Base-by-base conservation (phyloP, 2,329 filamentous ascomycete species). In the Trichoderma sp. region DNA sequence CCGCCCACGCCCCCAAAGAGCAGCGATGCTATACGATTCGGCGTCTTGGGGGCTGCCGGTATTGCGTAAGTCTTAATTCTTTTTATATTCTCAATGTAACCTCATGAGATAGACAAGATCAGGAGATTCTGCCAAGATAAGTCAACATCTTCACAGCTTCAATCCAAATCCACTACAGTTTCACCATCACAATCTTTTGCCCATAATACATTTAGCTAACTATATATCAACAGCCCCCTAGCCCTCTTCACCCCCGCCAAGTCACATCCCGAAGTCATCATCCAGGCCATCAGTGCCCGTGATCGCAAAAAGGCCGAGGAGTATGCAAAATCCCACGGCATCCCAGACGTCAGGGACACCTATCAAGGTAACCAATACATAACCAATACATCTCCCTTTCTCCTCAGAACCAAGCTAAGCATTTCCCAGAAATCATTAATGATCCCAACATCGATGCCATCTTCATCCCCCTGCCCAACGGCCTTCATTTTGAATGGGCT, bases 201-300 rank as follows among this genome's bases (percentile, higher is more conserved):
- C 29, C 4, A 29, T 15, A 57, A 34, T 19, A 8, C 19, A 25
- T 35, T 22, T 59, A n/a, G 32, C 34, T 56, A 10, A 70, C 54
- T 7, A 57, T 5, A 54, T 5, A 9, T 3, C 10, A 5, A 10
- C 68, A 82, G 79, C 9, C 80, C 81, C 0, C 63, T 75, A 17
- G 79, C 80, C 13, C 70, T 86, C 19, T 81, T 87, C 39, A 72
- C 68, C 2, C 84, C 86, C 0, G 84, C 85, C 15, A 82, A 78
- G 69, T 80, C 79, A 3, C 86, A 89, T 71, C 78, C 85, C 0
- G 84, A 86, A 45, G 82, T 87, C 15, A 77, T 86, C 13, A 69
- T 89, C 13, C 79, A 82, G 9, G 83, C 81, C 5, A 80, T 89
- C 1, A 84, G 86, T 3, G 84, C 85, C 3, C 79, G 86, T 5